Evolutionary conservation across 371 early-diverging fungal genomes (phyloP).

Genomic region (Entomophthora muscae): DNA sequence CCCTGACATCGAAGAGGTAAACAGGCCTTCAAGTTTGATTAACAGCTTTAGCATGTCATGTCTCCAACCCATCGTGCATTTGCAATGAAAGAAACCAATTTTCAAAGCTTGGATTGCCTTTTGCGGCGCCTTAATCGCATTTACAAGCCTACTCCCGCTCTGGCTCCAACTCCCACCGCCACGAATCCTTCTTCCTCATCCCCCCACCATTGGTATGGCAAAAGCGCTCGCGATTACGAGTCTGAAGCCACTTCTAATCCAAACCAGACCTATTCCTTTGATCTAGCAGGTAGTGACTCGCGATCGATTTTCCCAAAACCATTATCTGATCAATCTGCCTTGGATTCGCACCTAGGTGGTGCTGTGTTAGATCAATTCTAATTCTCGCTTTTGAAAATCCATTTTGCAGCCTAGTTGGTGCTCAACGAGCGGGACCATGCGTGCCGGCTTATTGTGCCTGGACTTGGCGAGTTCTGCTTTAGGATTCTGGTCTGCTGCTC

Average conservation of each 20-base stretch:
- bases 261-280: not conserved
- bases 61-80: slow-evolving; percentile 2
- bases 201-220: slow-evolving; percentile 9
- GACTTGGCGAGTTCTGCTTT: too few species aligned
- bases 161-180: not conserved
- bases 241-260: not conserved
- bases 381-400: too few species aligned
- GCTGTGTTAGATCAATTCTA: not conserved
- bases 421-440: too few species aligned
- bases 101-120: slow-evolving; percentile 5
- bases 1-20: slow-evolving; percentile 10
- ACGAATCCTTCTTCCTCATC: slow-evolving; percentile 3
- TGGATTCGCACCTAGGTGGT: not conserved
- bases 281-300: not conserved
- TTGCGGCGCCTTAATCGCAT: not conserved
- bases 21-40: not conserved
- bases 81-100: slow-evolving; percentile 1
- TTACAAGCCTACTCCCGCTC: not conserved
- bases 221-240: slow-evolving; percentile 4
- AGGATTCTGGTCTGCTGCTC: too few species aligned
- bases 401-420: too few species aligned
- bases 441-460: too few species aligned
- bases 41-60: not conserved
- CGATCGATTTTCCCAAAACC: not conserved
- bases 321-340: not conserved